These are phyloP conservation scores for Graphilbum ipis-grandicollis DNA, from an alignment of 2,329 filamentous ascomycete genomes.

Conservation along the genomic window DNA sequence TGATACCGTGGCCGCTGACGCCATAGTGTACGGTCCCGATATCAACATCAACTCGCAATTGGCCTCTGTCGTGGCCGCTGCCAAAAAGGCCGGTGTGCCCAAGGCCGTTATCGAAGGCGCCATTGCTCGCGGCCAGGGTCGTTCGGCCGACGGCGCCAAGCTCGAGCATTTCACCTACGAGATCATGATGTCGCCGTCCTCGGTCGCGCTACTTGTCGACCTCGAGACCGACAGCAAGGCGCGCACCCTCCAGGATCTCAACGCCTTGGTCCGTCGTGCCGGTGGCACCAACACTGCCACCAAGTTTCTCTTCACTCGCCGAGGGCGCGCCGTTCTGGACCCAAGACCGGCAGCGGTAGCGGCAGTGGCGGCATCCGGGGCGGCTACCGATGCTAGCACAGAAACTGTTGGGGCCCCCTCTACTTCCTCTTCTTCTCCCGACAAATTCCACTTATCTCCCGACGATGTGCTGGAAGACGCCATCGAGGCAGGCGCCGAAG, in stretches of 20 bases:
- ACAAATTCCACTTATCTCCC: slow-evolving; percentile 19
- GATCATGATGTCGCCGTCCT: slow-evolving; percentile 59
- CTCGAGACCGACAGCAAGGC: slow-evolving; percentile 69
- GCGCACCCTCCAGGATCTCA: slow-evolving; percentile 56
- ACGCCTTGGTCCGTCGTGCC: slow-evolving; percentile 50
- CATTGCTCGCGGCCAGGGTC: slow-evolving; percentile 75
- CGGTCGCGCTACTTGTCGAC: slow-evolving; percentile 67
- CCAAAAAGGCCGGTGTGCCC: slow-evolving; percentile 72
- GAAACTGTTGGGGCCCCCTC: neutral
- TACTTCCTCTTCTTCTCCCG: neutral
- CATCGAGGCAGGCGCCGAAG: slow-evolving; percentile 68
- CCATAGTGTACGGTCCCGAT: slow-evolving; percentile 42
- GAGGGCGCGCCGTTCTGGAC: slow-evolving; percentile 57
- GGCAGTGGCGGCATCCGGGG: too few relatives aligned
- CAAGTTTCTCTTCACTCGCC: slow-evolving; percentile 70
- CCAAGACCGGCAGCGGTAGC: neutral
- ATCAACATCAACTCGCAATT: slow-evolving; percentile 59
- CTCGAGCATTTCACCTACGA: slow-evolving; percentile 71
- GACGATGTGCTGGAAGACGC: slow-evolving; percentile 66
- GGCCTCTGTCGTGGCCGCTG: slow-evolving; percentile 48
- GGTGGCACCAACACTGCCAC: slow-evolving; percentile 58
- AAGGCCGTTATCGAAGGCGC: slow-evolving; percentile 66
- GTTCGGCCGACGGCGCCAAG: slow-evolving; percentile 53
- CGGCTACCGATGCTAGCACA: too few relatives aligned
- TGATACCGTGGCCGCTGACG: too few relatives aligned